Evolutionary conservation across 2,329 filamentous ascomycete species (phyloP).

Genomic region (Passalora sequoiae): DNA sequence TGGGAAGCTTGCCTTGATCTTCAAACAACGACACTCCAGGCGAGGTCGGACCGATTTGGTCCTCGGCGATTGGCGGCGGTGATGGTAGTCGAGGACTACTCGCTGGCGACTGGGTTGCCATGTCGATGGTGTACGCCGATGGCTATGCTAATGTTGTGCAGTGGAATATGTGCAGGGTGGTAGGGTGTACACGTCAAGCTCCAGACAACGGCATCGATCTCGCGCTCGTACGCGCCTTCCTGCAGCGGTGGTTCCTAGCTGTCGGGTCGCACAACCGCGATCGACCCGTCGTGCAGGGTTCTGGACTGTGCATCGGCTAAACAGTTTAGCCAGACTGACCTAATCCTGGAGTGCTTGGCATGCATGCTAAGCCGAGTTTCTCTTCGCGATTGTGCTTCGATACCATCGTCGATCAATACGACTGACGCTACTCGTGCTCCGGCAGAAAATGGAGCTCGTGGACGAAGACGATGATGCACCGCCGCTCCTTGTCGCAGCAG

Average conservation of each 20-base stretch:
- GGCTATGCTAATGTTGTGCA: background rate
- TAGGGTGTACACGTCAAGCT: too few relatives aligned
- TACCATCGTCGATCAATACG: slow-evolving; percentile 1
- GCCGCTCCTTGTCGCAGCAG: slow-evolving; percentile 60
- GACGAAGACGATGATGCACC: slow-evolving; percentile 58
- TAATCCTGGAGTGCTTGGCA: too few relatives aligned
- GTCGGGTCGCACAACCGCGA: too few relatives aligned
- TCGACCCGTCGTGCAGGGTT: too few relatives aligned
- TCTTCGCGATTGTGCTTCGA: background rate
- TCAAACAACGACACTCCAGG: slow-evolving; percentile 60
- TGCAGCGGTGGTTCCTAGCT: too few relatives aligned
- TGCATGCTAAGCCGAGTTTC: background rate
- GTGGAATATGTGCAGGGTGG: too few relatives aligned
- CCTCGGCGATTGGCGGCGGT: slow-evolving; percentile 89
- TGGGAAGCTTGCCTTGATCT: slow-evolving; percentile 55
- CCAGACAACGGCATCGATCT: too few relatives aligned
- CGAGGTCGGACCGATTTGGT: slow-evolving; percentile 78
- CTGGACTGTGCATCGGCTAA: too few relatives aligned
- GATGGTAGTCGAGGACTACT: slow-evolving; percentile 90
- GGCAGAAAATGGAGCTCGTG: slow-evolving; percentile 39
- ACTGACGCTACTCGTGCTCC: too few relatives aligned
- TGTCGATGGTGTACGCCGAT: background rate
- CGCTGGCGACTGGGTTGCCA: slow-evolving; percentile 48
- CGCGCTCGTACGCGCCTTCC: too few relatives aligned
- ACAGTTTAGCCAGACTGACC: too few relatives aligned